phyloP scores from a whole-genome alignment of 2,329 filamentous ascomycete genomes.

The Rhytidhysteron rufulum region DNA sequence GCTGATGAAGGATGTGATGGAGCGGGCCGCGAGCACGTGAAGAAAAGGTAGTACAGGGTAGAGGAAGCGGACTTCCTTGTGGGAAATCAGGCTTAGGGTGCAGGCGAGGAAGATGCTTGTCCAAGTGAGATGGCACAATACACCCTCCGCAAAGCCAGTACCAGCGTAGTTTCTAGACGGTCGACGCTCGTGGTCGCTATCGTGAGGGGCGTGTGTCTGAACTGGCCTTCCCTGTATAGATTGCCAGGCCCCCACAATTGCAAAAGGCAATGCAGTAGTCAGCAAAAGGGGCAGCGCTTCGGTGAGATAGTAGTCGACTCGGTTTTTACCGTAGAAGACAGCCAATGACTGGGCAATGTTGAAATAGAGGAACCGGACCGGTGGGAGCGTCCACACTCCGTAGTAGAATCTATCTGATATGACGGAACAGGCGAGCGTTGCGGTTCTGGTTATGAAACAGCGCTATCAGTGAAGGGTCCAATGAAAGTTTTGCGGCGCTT shows the following conservation, averaged over 20 bases:
- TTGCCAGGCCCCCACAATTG: conserved; percentile 60
- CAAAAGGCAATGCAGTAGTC: conserved; percentile 78
- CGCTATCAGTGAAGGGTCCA: conserved; percentile 1
- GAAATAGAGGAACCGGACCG: conserved; percentile 82
- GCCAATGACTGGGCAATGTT: conserved; percentile 86
- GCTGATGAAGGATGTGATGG: conserved; percentile 62
- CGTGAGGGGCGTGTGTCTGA: conserved; percentile 22
- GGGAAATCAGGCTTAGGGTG: conserved; percentile 72
- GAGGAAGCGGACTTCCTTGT: conserved; percentile 97
- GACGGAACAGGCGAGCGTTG: conserved; percentile 61
- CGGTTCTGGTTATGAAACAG: conserved; percentile 38
- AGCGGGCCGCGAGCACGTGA: conserved; percentile 71
- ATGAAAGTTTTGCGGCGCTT: too few species aligned
- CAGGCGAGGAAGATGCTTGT: conserved; percentile 58
- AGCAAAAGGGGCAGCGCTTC: conserved; percentile 86
- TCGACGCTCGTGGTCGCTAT: background rate
- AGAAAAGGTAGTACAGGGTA: conserved; percentile 88
- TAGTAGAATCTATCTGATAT: conserved; percentile 76
- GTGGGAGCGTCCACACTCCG: conserved; percentile 80
- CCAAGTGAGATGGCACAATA: conserved; percentile 28
- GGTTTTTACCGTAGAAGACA: conserved; percentile 87
- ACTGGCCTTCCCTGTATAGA: conserved; percentile 11
- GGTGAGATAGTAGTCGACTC: conserved; percentile 88
- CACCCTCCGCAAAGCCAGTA: conserved; percentile 1
- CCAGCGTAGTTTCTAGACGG: background rate